phyloP scores from a whole-genome alignment of 169 alveolate genomes.

The Eimeria necatrix region DNA sequence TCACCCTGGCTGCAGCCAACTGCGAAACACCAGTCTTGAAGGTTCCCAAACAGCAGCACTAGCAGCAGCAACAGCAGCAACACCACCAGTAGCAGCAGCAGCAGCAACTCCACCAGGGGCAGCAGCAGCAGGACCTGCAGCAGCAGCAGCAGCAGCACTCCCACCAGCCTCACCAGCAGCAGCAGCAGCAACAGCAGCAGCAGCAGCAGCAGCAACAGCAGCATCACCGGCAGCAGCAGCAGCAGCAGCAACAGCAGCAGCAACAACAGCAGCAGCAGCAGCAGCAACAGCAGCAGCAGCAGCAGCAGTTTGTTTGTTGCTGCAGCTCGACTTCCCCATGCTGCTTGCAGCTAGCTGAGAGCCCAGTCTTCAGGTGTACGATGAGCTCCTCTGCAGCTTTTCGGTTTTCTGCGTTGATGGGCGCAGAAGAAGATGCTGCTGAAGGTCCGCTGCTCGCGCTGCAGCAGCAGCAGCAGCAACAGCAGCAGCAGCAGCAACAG shows the following conservation, averaged over 20 bases:
- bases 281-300: not conserved
- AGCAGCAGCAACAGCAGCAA: not conserved
- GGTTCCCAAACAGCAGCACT: not conserved
- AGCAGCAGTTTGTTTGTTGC: not conserved
- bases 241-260: not conserved
- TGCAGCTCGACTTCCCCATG: not conserved
- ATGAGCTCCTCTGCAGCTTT: no score
- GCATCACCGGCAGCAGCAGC: not conserved
- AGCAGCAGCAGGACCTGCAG: not conserved
- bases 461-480: not conserved
- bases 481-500: constrained; percentile 6
- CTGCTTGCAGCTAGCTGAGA: not conserved
- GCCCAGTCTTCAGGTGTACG: not conserved
- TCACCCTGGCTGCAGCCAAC: not conserved
- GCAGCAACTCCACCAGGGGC: no score
- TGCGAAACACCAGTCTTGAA: not conserved
- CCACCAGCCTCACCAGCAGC: not conserved
- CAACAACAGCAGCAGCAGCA: not conserved
- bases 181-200: not conserved
- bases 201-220: not conserved
- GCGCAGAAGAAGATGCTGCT: not conserved
- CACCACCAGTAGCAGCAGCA: no score
- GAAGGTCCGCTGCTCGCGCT: not conserved
- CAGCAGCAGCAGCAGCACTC: not conserved
- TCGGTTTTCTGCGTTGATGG: not conserved